Evolutionary conservation across 768 basidiomycete genomes (phyloP).

Genomic region (Mrakia blollopis): DNA sequence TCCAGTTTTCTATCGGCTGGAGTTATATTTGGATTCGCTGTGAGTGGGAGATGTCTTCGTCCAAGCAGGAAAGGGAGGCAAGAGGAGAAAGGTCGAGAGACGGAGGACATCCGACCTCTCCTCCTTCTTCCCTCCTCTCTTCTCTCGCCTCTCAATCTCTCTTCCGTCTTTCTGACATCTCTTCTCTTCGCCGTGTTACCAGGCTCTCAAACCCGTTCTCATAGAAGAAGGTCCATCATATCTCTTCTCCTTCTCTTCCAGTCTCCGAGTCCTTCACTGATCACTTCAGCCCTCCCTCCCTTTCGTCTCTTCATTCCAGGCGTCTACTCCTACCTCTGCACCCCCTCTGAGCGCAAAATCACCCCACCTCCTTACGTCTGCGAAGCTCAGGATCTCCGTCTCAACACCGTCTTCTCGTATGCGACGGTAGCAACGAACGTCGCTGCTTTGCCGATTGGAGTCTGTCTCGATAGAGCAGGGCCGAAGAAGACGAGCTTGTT

Average conservation of each 20-base stretch:
- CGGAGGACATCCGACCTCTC: neutral
- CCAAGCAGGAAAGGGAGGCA: neutral
- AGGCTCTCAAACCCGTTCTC: constrained; percentile 45
- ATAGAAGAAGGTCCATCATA: constrained; percentile 36
- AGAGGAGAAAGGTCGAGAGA: neutral
- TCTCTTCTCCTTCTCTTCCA: neutral
- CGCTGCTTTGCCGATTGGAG: constrained; percentile 42
- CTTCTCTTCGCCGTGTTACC: neutral
- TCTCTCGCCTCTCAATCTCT: neutral
- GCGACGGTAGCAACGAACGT: constrained; percentile 45
- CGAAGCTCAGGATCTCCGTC: constrained; percentile 38
- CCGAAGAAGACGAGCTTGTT: constrained; percentile 42
- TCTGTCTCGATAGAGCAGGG: constrained; percentile 41
- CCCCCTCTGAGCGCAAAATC: neutral
- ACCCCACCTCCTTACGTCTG: constrained; percentile 19
- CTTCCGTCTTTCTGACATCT: neutral
- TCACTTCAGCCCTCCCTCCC: neutral
- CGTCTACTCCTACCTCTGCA: constrained; percentile 42
- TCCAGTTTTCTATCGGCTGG: constrained; percentile 39
- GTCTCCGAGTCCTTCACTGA: neutral
- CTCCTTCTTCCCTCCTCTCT: neutral
- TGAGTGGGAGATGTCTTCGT: neutral
- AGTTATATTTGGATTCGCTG: constrained; percentile 42
- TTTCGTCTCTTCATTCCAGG: constrained; percentile 34
- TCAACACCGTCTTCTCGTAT: constrained; percentile 45